Evolutionary conservation across 768 basidiomycete species (phyloP), one percentile per base, ranked within the genome.

Genomic region (Hygrophorus russula): DNA sequence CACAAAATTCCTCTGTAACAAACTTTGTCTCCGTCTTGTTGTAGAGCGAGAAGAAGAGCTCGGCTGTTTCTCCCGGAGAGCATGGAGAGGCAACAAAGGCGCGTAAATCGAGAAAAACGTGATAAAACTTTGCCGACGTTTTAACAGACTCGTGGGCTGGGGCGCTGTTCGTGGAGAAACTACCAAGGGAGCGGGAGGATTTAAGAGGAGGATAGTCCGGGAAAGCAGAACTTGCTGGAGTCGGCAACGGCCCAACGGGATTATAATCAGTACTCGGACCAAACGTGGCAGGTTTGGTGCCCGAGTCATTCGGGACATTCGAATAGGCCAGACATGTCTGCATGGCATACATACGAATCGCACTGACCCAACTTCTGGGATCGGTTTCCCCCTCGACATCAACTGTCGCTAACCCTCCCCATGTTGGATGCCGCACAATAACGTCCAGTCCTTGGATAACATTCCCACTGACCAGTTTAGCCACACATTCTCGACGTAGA

Each of bases 31-130:
- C 86, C 40, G 75, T 73, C 56, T 85, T 82, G 61, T 82, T 86
- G 71, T 86, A 98, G 5, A 98, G 70, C 9, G 90, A 92, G 66
- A 98, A 96, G 56, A 80, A 89, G 2, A 98, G 76, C 56, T 98
- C 94, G 11, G 83, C 88, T 0, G 85, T 87, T 62, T 98, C 94
- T 8, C 91, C 92, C 0, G 93, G 82, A 0, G 80, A 69, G 59
- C 93, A 97, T 1, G 82, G 83, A 5, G 83, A 84, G 12, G 91
- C 94, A 27, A 93, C 83, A 56, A 97, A 92, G 0, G 91, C 91
- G 14, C 88, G 83, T 7, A 97, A 63, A 52, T 98, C 93, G 49
- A 98, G 72, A 57, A 80, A 89, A 42, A 93, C 71, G 53, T 98
- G 93, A 55, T 84, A 92, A 59, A 92, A 92, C 49, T 83, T 83